Evolutionary conservation across 2,329 filamentous ascomycete genomes (phyloP).

Genomic region (Apiospora malaysiana): DNA sequence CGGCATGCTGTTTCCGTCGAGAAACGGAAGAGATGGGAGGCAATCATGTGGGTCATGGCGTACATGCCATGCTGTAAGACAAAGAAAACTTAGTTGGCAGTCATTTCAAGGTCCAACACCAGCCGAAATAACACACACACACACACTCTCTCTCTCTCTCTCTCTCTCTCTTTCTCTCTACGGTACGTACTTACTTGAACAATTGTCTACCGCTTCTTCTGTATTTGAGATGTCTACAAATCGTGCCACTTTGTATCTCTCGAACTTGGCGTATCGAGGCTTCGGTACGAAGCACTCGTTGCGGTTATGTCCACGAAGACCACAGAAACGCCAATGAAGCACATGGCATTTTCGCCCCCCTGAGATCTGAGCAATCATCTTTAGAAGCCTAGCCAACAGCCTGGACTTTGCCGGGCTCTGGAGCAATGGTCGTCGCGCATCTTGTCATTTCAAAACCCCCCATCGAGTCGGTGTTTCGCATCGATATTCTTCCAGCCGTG

Average conservation of each 20-base stretch:
- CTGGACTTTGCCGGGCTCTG: slow-evolving; percentile 23
- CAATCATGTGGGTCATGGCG: slow-evolving; percentile 6
- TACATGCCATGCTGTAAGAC: not conserved
- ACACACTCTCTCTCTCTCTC: not conserved
- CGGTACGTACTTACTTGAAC: not conserved
- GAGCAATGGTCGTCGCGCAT: slow-evolving; percentile 20
- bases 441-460: slow-evolving; percentile 16
- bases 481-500: slow-evolving; percentile 14
- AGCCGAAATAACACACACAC: not conserved
- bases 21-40: not conserved
- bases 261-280: not conserved
- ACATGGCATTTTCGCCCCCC: slow-evolving; percentile 15
- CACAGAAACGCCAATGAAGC: not conserved
- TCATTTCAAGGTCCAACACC: not conserved
- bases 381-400: slow-evolving; percentile 20
- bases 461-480: slow-evolving; percentile 22
- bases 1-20: not conserved
- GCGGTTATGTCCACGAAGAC: not conserved
- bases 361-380: slow-evolving; percentile 22
- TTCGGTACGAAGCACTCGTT: not conserved
- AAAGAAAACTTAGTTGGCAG: not conserved
- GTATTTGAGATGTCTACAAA: not conserved
- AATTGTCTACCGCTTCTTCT: not conserved
- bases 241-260: too few species aligned
- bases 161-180: too few species aligned